Percentiles rank a stretch among this genome's conserved stretches.
phyloP scores from a whole-genome alignment of 352 stramenopile genomes.

The Phytophthora brassicae region DNA sequence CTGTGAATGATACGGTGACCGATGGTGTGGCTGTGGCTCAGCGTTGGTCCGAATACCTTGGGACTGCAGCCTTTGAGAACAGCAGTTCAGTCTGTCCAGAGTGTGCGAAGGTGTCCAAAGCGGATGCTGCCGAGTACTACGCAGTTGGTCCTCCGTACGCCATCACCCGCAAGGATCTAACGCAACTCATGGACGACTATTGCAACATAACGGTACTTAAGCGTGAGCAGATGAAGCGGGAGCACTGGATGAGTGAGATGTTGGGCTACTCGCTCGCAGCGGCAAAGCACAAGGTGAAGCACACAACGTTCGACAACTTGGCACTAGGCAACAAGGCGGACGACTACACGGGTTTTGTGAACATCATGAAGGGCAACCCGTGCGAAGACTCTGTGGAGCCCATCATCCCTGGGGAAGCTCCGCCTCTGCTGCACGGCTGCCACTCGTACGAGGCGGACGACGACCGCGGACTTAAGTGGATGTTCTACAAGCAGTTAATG shows the following conservation, averaged over 20 bases:
- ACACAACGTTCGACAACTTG: conserved; percentile 78
- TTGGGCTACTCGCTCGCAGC: conserved; percentile 62
- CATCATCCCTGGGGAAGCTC: conserved; percentile 45
- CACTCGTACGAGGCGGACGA: conserved; percentile 49
- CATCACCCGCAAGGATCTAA: conserved; percentile 56
- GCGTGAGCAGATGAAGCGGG: conserved; percentile 35
- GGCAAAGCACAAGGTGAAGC: conserved; percentile 66
- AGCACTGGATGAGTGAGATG: conserved; percentile 53
- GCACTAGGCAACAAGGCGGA: conserved; percentile 51
- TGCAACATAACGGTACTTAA: conserved; percentile 58
- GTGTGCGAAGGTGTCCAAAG: conserved; percentile 42
- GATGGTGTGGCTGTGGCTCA: conserved; percentile 59
- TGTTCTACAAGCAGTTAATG: conserved; percentile 67
- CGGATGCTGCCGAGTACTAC: conserved; percentile 54
- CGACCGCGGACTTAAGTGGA: conserved; percentile 51
- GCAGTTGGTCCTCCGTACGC: conserved; percentile 59
- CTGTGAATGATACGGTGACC: conserved; percentile 45
- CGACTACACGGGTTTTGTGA: conserved; percentile 65
- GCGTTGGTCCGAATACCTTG: conserved; percentile 45
- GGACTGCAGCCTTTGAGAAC: conserved; percentile 42
- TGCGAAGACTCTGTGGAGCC: conserved; percentile 50
- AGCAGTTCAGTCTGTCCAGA: conserved; percentile 53
- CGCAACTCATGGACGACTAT: conserved; percentile 62
- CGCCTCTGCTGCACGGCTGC: conserved; percentile 48
- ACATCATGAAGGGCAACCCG: conserved; percentile 59